Evolutionary conservation across 169 alveolate genomes (phyloP), one percentile per base, ranked within the genome.

Genomic region (Eimeria maxima): DNA sequence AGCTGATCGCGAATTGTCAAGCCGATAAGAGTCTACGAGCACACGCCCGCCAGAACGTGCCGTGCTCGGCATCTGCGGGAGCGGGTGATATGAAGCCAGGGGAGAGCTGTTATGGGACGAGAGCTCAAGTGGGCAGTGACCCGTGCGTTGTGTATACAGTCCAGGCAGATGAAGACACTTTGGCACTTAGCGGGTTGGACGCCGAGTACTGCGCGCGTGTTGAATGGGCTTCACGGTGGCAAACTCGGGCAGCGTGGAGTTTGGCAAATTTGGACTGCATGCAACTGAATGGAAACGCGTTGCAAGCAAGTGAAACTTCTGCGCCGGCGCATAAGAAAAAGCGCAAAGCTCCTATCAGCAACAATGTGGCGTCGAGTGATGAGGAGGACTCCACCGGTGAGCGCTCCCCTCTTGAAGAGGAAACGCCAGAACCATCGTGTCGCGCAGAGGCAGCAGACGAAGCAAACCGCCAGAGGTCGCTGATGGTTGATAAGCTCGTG

Each of bases 401-500:
- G 65, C 71, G 93, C 81, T 57, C 42, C 22, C 93, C 93, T 38
- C 42, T 16, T 20, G 57, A 18, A 44, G 93, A 29, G 38, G 76
- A 8, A 38, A 18, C 81, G 10, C 29, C 81, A n/a, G 93, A 65
- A 20, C 63, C 63, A 24, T 80, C 63, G n/a, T 60, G 63, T 29
- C 76, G n/a, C 44, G 29, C 27, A 84, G 53, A 81, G 90, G 74
- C 73, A 24, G 50, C 60, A 84, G 93, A 86, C 27, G 93, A 86
- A 16, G 71, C 50, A 55, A 55, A 33, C 53, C 53, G 27, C 71
- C 74, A 86, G 65, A 55, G 93, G 60, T 86, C 93, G 27, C 69
- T 86, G 80, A 86, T 86, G 93, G 93, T 73, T 3, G 93, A 86
- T 81, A 86, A 86, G 93, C 93, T 86, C 80, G 27, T 86, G 80